These are phyloP conservation scores for Ogataea chonburiensis DNA, from an alignment of 805 yeast species.

Conservation along the genomic window DNA sequence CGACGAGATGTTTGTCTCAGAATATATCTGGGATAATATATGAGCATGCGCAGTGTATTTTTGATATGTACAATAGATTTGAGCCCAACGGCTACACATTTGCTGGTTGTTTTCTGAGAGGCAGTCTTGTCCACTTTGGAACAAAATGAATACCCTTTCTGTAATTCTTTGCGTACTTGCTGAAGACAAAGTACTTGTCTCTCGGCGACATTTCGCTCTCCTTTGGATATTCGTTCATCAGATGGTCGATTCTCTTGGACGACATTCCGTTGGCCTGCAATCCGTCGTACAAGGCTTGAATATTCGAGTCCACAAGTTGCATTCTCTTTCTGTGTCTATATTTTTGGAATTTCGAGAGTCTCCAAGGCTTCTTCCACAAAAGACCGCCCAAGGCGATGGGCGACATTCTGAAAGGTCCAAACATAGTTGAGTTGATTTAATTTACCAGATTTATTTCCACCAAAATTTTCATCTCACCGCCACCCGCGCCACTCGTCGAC, in stretches of 20 bases:
- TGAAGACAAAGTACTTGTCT: constrained; percentile 88
- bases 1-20: constrained; percentile 67
- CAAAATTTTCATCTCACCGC: constrained; percentile 11
- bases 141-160: constrained; percentile 85
- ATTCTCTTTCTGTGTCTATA: constrained; percentile 81
- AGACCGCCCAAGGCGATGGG: constrained; percentile 65
- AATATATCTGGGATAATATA: constrained; percentile 74
- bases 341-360: constrained; percentile 78
- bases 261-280: constrained; percentile 36
- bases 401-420: constrained; percentile 68
- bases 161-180: constrained; percentile 69
- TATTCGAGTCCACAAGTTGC: constrained; percentile 75
- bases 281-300: constrained; percentile 60
- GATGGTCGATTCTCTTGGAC: constrained; percentile 35
- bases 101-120: constrained; percentile 77
- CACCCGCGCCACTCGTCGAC: constrained; percentile 14
- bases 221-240: constrained; percentile 61
- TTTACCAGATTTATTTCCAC: constrained; percentile 1
- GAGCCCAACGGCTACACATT: constrained; percentile 43
- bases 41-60: constrained; percentile 20
- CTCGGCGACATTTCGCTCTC: constrained; percentile 75
- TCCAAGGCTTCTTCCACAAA: constrained; percentile 77
- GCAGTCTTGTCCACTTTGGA: constrained; percentile 88
- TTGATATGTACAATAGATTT: constrained; percentile 16
- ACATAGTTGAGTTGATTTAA: constrained; percentile 18